A percentile compares a stretch with the other conserved stretches of the same genome.
These are phyloP conservation scores for Dendrocalamus sinicus DNA, from an alignment of 176 grass and related monocot species.

Conservation along the genomic window DNA sequence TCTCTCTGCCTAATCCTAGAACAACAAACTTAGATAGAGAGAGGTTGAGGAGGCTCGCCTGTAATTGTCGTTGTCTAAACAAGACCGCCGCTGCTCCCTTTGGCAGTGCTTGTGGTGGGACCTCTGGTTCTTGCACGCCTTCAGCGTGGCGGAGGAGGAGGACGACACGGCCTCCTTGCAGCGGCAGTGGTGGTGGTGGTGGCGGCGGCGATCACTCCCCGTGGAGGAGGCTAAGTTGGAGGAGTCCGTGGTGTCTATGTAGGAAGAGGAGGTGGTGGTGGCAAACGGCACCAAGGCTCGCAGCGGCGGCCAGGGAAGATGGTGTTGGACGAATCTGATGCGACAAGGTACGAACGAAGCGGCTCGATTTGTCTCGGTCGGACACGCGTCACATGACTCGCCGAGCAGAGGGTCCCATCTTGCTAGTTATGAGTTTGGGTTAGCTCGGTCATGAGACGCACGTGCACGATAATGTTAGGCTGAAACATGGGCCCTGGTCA, in stretches of 20 bases:
- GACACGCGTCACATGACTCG: neutral
- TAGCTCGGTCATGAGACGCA: no score
- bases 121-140: conserved; percentile 62
- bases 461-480: neutral
- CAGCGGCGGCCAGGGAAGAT: neutral
- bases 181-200: conserved; percentile 30
- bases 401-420: neutral
- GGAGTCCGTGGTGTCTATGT: neutral
- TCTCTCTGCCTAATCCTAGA: conserved; percentile 39
- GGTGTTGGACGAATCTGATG: conserved; percentile 25
- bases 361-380: neutral
- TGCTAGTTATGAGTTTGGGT: neutral
- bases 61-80: conserved; percentile 50
- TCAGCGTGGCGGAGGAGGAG: conserved; percentile 49
- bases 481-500: neutral
- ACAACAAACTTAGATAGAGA: neutral
- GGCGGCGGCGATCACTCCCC: conserved; percentile 49
- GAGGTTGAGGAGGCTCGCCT: conserved; percentile 8
- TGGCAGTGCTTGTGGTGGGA: conserved; percentile 54
- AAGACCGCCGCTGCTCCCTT: conserved; percentile 36
- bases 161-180: conserved; percentile 39
- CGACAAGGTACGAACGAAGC: neutral
- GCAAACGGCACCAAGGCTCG: conserved; percentile 55
- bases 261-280: conserved; percentile 18
- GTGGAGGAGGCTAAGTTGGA: conserved; percentile 12